Evolutionary conservation across 495 filamentous ascomycete genomes (phyloP), one percentile per base, ranked within the genome.

Genomic region (Parmelia sp.): DNA sequence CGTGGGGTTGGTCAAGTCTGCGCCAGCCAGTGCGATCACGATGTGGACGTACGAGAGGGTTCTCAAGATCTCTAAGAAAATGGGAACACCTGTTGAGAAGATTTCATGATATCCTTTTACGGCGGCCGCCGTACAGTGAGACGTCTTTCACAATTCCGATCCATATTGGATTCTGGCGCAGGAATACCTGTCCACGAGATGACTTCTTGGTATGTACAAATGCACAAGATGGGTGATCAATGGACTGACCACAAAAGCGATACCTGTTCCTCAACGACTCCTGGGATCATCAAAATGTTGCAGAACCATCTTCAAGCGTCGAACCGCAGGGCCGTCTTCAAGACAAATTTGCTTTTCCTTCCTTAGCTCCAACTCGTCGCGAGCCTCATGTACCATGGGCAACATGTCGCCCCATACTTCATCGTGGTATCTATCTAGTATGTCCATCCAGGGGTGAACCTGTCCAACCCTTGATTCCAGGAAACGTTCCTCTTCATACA

Each of bases 11-110:
- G 66, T 97, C 64, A 99, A 99, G 79, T 91, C 94, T 21, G 95
- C 93, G 36, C 94, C 94, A 56, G 87, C 95, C 27, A 96, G 91
- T 75, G 95, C 94, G 3, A 85, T 96, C 25, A 99, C 94, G 0
- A 94, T 99, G 90, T 99, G 95, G 94, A 97, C 93, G 2, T 97
- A 97, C 76, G 94, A 97, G 76, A 75, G 84, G 68, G 82, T 81
- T 9, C 73, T 95, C 73, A 80, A 73, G 63, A 69, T 86, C 9
- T 74, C 91, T 49, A 80, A 80, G 40, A 75, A 80, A 47, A 71
- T 71, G 33, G 65, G 66, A 9, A 57, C 51, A 27, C 39, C 31
- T 37, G 21, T 6, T 31, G 25, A n/a, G 44, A 49, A 47, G 33
- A 39, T 39, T 29, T 19, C 11, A 37, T 25, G 29, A 51, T 9